phyloP scores from a whole-genome alignment of 177 flowering plant species.

The Viscum album region DNA sequence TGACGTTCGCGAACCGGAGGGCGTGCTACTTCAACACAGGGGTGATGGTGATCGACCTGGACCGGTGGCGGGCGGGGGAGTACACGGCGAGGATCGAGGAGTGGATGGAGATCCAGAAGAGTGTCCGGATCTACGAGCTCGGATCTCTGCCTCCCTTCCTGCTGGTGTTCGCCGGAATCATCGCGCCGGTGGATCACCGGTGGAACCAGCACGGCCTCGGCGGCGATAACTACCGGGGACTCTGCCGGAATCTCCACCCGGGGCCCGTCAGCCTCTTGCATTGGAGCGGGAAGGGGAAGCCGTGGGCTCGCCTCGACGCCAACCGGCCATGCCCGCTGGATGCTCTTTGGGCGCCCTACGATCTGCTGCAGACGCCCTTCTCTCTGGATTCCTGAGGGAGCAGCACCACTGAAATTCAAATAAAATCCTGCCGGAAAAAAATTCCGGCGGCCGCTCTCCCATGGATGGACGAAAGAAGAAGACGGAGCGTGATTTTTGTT shows the following conservation, averaged over 20 bases:
- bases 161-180: constrained; percentile 76
- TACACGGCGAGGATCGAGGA: constrained; percentile 71
- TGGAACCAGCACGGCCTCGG: constrained; percentile 98
- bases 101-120: constrained; percentile 95
- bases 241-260: constrained; percentile 71
- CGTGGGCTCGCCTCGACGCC: constrained; percentile 49
- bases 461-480: too few species aligned
- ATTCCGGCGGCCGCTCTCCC: too few species aligned
- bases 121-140: constrained; percentile 82
- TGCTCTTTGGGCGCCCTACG: constrained; percentile 91
- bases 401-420: too few species aligned
- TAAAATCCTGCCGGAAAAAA: too few species aligned
- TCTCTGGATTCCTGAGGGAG: constrained; percentile 31
- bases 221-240: constrained; percentile 68
- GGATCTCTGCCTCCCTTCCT: constrained; percentile 86
- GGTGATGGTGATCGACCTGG: constrained; percentile 84
- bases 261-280: constrained; percentile 76
- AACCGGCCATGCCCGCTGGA: constrained; percentile 78
- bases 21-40: constrained; percentile 85
- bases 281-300: constrained; percentile 86
- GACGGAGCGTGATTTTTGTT: too few species aligned
- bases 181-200: constrained; percentile 69
- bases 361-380: constrained; percentile 59
- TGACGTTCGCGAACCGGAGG: constrained; percentile 49
- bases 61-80: constrained; percentile 62